Evolutionary conservation across 169 alveolate genomes (phyloP).

Genomic region (Plasmodium malariae): DNA sequence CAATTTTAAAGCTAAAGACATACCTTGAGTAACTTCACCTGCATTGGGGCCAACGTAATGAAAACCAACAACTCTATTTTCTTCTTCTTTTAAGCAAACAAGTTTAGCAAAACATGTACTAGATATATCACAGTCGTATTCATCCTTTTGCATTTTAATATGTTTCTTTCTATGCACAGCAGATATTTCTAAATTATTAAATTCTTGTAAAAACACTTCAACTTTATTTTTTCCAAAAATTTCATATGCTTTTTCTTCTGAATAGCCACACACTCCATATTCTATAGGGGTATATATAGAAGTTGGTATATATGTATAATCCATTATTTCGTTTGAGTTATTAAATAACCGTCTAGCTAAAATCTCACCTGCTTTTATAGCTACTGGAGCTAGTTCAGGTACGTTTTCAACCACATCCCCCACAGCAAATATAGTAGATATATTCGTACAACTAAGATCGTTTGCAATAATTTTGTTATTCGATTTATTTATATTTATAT

Average conservation of each 20-base stretch:
- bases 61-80: slow-evolving; percentile 94
- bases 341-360: slow-evolving; percentile 95
- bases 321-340: slow-evolving; percentile 82
- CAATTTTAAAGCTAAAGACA: slow-evolving; percentile 94
- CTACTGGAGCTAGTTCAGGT: slow-evolving; percentile 98
- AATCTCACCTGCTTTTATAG: slow-evolving; percentile 97
- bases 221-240: slow-evolving; percentile 88
- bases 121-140: slow-evolving; percentile 85
- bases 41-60: slow-evolving; percentile 99
- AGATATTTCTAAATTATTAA: slow-evolving; percentile 92
- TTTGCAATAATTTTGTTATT: slow-evolving; percentile 90
- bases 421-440: slow-evolving; percentile 93
- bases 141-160: slow-evolving; percentile 78
- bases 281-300: slow-evolving; percentile 99
- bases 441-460: slow-evolving; percentile 92
- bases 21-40: slow-evolving; percentile 98
- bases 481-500: slow-evolving; percentile 77
- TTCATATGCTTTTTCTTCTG: slow-evolving; percentile 91
- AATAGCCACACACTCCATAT: slow-evolving; percentile 95
- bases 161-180: slow-evolving; percentile 87
- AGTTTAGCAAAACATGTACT: slow-evolving; percentile 94
- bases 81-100: slow-evolving; percentile 91
- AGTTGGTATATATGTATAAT: slow-evolving; percentile 91
- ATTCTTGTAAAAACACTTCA: slow-evolving; percentile 91
- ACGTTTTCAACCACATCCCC: slow-evolving; percentile 96